Base-by-base conservation (phyloP, 768 basidiomycete species). In the Boletus speciosus region DNA sequence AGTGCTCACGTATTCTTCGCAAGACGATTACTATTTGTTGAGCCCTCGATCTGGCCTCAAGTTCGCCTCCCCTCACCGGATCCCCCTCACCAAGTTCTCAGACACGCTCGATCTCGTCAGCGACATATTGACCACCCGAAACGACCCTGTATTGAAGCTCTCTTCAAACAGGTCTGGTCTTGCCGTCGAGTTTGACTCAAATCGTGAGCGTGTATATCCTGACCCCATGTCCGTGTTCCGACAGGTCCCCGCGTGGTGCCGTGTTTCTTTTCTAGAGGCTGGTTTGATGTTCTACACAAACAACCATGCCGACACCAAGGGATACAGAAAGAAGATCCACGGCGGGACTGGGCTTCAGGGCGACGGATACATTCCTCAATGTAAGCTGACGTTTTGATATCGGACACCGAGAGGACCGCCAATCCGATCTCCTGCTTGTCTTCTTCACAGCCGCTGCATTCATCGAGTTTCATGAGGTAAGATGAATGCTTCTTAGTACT, bases 251-350 rank as follows among this genome's bases (percentile, higher is more conserved):
- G 2, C 25, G 1, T 16, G 31, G 15, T 23, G 56, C 14, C 15
- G 21, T 38, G 15, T 27, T 42, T 23, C 16, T 37, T 5, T 6
- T 25, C 15, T 56, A 90, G 88, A 91, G 68, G 80, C 78, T 9
- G 88, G 88, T 12, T 77, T 87, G 36, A 88, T 89, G 79, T 84
- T 88, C 61, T 90, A 90, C 65, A 78, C 85, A 3, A 83, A 84
- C 63, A 81, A 79, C 46, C 70, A 80, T 50, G 72, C 82, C 14
- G 69, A 77, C 45, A 67, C 74, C 16, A 65, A 70, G 16, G 76
- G 74, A 15, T 80, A 82, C 32, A 77, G 84, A 42, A 89, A 90
- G 76, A 81, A 79, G 67, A 85, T 88, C 35, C 88, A 91, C 61
- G 87, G 88, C 16, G 87, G 88, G 3, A 81, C 80, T n/a, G 86